Evolutionary conservation across 495 filamentous ascomycete genomes (phyloP), one percentile per base, ranked within the genome.

Genomic region (Collariella sp.): DNA sequence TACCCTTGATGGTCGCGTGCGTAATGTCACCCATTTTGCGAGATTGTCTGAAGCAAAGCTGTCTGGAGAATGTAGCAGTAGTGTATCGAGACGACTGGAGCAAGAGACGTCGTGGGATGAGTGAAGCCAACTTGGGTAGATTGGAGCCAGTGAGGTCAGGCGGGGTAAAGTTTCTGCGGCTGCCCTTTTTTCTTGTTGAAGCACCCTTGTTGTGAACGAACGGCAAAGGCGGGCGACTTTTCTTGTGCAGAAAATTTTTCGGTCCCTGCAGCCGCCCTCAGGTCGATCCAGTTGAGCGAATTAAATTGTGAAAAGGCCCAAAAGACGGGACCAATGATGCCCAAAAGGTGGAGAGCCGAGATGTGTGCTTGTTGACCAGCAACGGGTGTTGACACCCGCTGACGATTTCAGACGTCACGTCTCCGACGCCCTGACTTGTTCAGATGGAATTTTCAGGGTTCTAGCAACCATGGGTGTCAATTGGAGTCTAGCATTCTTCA

Each of bases 1-100:
- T 56, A 69, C 67, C 67, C 52, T 69, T 50, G 63, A 69, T 69
- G 61, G 67, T 67, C 29, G 57, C 20, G 58, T 69, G 67, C 47
- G 57, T 54, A 48, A 67, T 67, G 41, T 69, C 67, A 56, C 53
- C 57, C 65, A 67, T 67, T 57, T 59, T 66, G 42, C 40, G 35
- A 23, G 45, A 53, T 57, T 61, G 56, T 42, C 46, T 50, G 57
- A 48, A 49, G 52, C 49, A 33, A 9, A 29, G 50, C 10, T 43
- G 33, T 40, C 44, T 59, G 19, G 46, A 46, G 13, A 39, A 47
- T 39, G 24, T 24, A 38, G 39, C 38, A 52, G 16, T 23, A 26
- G 38, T 36, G 24, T 45, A 40, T 38, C 13, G 46, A 41, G 41
- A 54, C 19, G 58, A 31, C 48, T 54, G 55, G 60, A 45, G 23